Base-by-base conservation (phyloP, 2,329 filamentous ascomycete species). In the Pseudophaeomoniella oleicola region DNA sequence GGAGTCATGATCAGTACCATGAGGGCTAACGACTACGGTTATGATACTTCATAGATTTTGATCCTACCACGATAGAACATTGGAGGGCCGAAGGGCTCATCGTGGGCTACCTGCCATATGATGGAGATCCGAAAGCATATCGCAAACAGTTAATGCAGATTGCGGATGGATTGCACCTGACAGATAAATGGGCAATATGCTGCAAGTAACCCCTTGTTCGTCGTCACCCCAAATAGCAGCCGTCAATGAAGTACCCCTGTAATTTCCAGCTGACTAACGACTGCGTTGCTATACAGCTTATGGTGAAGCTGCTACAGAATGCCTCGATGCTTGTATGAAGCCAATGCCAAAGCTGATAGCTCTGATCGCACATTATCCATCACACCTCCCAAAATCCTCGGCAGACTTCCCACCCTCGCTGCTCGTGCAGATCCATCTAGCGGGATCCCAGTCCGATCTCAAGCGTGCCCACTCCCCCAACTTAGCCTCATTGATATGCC, bases 301-400 rank as follows among this genome's bases (percentile, higher is more conserved):
- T 46, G 75, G 72, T 6, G 66, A 74, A 36, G 73, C 75, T 5
- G 75, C 74, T n/a, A 56, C 69, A 11, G 57, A 69, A 19, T 72
- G 69, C 34, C 63, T 79, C 31, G 68, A 76, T 37, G 64, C 69
- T 10, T 73, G 69, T 42, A 63, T 64, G 16, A 70, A 71, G 44
- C 67, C 72, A 2, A 66, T 62, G 36, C 66, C 71, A 22, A 67
- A 70, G 37, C 64, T 79, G 10, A 68, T 66, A 42, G 71, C 70
- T 0, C 58, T 79, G 2, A 59, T 78, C 16, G 73, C 72, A 13
- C 79, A 78, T 58, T 79, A 80, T 44, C 75, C 75, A 0, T 62
- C 66, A 30, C 56, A 60, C 11, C 70, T 78, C 37, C 73, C 75
- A 0, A 60, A 65, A 29, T 62, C 64, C 0, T 50, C 55, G 32